Evolutionary conservation across 495 filamentous ascomycete genomes (phyloP).

Genomic region (Parachaetomium inaequale): DNA sequence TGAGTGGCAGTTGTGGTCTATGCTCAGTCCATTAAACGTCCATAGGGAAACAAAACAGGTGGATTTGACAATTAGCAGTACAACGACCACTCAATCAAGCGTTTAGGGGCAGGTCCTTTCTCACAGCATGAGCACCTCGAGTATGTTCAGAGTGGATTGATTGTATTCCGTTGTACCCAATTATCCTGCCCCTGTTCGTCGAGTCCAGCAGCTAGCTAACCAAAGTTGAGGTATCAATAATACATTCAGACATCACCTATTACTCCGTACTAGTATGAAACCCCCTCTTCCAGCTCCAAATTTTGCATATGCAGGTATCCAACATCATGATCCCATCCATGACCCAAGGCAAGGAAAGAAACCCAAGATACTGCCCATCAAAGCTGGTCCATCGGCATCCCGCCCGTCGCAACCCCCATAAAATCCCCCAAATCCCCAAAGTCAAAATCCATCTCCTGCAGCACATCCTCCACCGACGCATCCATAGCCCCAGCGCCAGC

Average conservation of each 20-base stretch:
- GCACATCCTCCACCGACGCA: constrained; percentile 38
- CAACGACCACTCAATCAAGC: too few species aligned
- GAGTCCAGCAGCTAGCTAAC: neutral
- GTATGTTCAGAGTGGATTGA: too few species aligned
- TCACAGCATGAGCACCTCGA: too few species aligned
- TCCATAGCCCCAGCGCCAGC: constrained; percentile 29
- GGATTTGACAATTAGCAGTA: too few species aligned
- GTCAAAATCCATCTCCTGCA: constrained; percentile 39
- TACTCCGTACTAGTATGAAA: neutral
- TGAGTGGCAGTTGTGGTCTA: too few species aligned
- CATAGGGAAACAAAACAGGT: too few species aligned
- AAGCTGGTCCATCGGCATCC: constrained; percentile 13
- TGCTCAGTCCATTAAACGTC: too few species aligned
- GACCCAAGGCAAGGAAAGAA: neutral
- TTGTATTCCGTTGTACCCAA: too few species aligned
- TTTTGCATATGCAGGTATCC: neutral
- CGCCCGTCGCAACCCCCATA: constrained; percentile 11
- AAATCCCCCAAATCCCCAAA: constrained; percentile 24
- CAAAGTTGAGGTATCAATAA: constrained; percentile 9
- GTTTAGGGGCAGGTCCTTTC: too few species aligned
- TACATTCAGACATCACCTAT: too few species aligned
- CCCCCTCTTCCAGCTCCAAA: neutral
- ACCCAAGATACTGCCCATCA: neutral
- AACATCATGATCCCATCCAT: neutral
- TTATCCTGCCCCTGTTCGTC: neutral